These are phyloP conservation scores for Sclerotinia borealis DNA, from an alignment of 2,329 filamentous ascomycete genomes.

Conservation along the genomic window DNA sequence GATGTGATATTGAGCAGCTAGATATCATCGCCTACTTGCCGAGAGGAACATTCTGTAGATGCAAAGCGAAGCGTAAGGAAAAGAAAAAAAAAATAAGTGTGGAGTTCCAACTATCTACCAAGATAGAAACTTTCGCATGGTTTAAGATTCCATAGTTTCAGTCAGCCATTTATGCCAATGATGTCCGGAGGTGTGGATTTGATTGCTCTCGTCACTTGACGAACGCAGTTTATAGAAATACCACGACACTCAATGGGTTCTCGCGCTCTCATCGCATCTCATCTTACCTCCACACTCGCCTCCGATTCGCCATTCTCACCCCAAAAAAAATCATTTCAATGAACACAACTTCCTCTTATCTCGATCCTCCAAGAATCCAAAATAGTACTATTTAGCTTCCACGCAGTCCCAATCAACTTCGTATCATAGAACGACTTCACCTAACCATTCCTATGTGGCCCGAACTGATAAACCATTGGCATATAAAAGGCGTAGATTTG, in stretches of 20 bases:
- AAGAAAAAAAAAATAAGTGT: background rate
- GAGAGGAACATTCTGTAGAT: background rate
- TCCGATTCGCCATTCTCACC: no score
- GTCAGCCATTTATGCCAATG: background rate
- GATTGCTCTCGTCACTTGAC: background rate
- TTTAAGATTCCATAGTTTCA: background rate
- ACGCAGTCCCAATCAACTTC: background rate
- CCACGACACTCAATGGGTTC: background rate
- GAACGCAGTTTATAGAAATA: background rate
- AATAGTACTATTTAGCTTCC: background rate
- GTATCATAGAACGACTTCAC: no score
- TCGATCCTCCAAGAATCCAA: no score
- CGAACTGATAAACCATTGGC: no score
- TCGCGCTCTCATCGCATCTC: background rate
- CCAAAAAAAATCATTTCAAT: background rate
- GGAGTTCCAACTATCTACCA: background rate
- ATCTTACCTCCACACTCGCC: no score
- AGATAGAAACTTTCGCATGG: background rate
- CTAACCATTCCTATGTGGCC: background rate
- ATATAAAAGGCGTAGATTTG: no score
- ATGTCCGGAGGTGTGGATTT: background rate
- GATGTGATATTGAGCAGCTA: background rate
- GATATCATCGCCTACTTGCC: background rate
- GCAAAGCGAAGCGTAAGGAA: no score
- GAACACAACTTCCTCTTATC: background rate